These are phyloP conservation scores for Limonomyces culmigenus DNA, from an alignment of 1,284 basidiomycete genomes.

Conservation along the genomic window DNA sequence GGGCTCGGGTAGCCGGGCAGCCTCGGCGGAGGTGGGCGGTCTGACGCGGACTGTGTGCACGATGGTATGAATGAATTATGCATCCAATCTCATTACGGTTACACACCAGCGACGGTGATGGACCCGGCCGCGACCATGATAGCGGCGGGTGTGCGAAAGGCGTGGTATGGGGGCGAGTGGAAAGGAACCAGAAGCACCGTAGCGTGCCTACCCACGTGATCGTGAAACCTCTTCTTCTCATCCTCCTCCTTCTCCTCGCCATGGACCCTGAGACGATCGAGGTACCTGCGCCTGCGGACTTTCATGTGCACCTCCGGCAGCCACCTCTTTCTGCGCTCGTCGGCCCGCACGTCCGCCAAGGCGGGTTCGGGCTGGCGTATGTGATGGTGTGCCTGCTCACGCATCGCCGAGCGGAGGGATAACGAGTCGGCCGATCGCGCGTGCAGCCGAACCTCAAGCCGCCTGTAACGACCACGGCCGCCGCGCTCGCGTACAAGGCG, in stretches of 20 bases:
- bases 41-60: constrained; percentile 81
- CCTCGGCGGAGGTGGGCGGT: constrained; percentile 75
- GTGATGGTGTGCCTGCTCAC: constrained; percentile 66
- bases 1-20: constrained; percentile 59
- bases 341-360: constrained; percentile 77
- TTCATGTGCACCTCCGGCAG: constrained; percentile 95
- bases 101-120: constrained; percentile 69
- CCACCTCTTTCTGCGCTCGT: constrained; percentile 73
- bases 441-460: constrained; percentile 85
- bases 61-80: constrained; percentile 4
- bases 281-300: constrained; percentile 73
- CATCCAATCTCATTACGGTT: constrained; percentile 4
- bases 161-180: too few relatives aligned
- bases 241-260: constrained; percentile 1
- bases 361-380: constrained; percentile 86
- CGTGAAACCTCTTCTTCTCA: background rate
- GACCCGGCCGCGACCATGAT: constrained; percentile 70
- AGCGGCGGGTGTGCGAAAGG: too few relatives aligned
- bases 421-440: constrained; percentile 2
- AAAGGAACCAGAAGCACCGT: too few relatives aligned
- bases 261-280: constrained; percentile 22
- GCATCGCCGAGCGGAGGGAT: too few relatives aligned
- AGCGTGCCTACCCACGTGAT: constrained; percentile 9
- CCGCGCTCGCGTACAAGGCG: constrained; percentile 70
- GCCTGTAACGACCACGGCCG: constrained; percentile 75